Base-by-base conservation (phyloP, 2,329 filamentous ascomycete genomes). In the Cordyceps pruinosa region DNA sequence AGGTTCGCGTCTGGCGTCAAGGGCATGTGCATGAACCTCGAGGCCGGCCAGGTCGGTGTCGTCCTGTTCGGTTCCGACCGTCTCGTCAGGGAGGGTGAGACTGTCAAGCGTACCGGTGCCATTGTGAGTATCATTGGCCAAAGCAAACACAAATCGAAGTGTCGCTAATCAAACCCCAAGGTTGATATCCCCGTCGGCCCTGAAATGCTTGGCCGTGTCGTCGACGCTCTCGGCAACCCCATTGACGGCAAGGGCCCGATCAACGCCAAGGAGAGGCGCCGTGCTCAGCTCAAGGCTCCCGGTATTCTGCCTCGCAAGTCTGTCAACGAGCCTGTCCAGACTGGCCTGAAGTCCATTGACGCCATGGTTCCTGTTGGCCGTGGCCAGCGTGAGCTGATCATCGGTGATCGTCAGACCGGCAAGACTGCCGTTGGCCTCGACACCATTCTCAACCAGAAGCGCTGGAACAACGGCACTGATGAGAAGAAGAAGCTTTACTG, bases 1-100 rank as follows among this genome's bases (percentile, higher is more conserved):
- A 97, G 92, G 84, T 99, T 99, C 83, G 90, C 94, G 72, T 99
- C 94, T 66, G 94, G 94, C 78, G 94, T 97, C 80, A 97, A 97
- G 88, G 94, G 94, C 78, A 99, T 99, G 94, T 97, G 93, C 90
- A 97, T 99, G 93, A 99, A 99, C 89, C 87, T 99, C 80, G 94
- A 99, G 83, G 94, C 94, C 78, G 94, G 94, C 77, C 94, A 97
- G 81, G 94, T 99, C 82, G 94, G 94, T 96, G 92, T 99, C 73
- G 94, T 99, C 86, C 86, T 99, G 74, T 99, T 99, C 86, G 94
- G 94, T 87, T 97, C 94, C 74, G 94, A 99, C 82, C 92, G 94
- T 92, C 85, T 97, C 71, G 94, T 99, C 86, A 94, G 90, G 85
- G 94, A 99, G 81, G 94, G 94, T 74, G 93, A 99, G 85, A 93